phyloP scores from a whole-genome alignment of 2,329 filamentous ascomycete species.

The Pseudopithomyces maydicus region DNA sequence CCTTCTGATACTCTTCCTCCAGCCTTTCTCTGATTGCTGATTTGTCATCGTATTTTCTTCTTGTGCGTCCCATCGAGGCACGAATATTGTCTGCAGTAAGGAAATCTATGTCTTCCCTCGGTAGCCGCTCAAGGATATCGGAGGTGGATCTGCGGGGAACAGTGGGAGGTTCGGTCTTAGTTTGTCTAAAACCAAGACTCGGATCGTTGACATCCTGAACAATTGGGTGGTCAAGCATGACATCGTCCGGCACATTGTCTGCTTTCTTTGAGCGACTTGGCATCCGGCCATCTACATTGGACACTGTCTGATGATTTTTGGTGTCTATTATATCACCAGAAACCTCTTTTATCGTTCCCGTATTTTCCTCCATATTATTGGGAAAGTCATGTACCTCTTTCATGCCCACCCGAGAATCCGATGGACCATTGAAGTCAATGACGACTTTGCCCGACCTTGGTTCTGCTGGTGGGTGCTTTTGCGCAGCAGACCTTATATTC shows the following conservation, averaged over 20 bases:
- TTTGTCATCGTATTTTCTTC: conserved; percentile 16
- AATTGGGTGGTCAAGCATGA: not conserved
- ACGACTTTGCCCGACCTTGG: not conserved
- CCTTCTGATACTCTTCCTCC: conserved; percentile 31
- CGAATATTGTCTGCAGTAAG: conserved; percentile 50
- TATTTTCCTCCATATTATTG: not conserved
- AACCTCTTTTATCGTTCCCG: not conserved
- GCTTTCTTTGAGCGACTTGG: not conserved
- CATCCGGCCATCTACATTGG: not conserved
- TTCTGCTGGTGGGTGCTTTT: not conserved
- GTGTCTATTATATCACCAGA: not conserved
- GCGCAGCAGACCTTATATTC: not conserved
- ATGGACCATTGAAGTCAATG: not conserved
- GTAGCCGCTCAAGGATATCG: conserved; percentile 37
- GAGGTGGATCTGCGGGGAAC: conserved; percentile 21
- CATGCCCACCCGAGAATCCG: not conserved
- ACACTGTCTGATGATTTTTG: not conserved
- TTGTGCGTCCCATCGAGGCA: conserved; percentile 46
- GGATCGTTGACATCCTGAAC: not conserved
- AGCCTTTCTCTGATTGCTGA: conserved; percentile 26
- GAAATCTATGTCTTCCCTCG: conserved; percentile 47
- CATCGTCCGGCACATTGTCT: not conserved
- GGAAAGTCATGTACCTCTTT: not conserved
- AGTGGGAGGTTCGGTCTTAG: not conserved
- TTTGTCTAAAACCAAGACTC: not conserved